phyloP scores from a whole-genome alignment of 129 eudicot species.

The Cynara cardunculus region DNA sequence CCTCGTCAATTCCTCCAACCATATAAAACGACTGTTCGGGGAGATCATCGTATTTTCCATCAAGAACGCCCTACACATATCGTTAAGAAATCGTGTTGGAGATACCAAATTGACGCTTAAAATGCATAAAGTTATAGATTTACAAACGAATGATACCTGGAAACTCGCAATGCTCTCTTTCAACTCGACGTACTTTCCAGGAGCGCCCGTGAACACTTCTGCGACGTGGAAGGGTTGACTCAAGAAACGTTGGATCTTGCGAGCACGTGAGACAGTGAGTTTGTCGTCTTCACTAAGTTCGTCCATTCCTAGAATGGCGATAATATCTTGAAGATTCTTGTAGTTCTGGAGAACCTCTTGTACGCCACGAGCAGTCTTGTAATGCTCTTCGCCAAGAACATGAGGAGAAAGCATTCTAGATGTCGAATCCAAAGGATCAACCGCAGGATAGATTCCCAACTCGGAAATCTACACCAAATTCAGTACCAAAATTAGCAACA shows the following conservation, averaged over 20 bases:
- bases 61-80: slow-evolving; percentile 72
- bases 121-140: not conserved
- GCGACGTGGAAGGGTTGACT: slow-evolving; percentile 99
- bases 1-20: slow-evolving; percentile 98
- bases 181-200: slow-evolving; percentile 91
- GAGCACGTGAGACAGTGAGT: slow-evolving; percentile 95
- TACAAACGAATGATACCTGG: slow-evolving; percentile 55
- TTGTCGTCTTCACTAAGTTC: slow-evolving; percentile 99
- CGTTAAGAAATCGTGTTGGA: not conserved
- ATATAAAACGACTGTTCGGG: slow-evolving; percentile 87
- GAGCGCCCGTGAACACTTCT: slow-evolving; percentile 98
- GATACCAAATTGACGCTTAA: not conserved
- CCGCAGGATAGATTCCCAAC: slow-evolving; percentile 98
- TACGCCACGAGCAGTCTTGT: slow-evolving; percentile 92
- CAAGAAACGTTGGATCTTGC: slow-evolving; percentile 90
- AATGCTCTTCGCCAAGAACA: slow-evolving; percentile 88
- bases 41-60: slow-evolving; percentile 89
- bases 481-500: not conserved
- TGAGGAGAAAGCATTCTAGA: slow-evolving; percentile 96
- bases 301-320: slow-evolving; percentile 97
- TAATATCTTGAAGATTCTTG: slow-evolving; percentile 98
- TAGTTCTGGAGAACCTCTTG: slow-evolving; percentile 89
- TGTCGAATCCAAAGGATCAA: slow-evolving; percentile 95
- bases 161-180: slow-evolving; percentile 85
- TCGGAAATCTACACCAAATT: slow-evolving; percentile 65